These are phyloP conservation scores for Pseudogymnoascus sp. DNA, from an alignment of 2,329 filamentous ascomycete species.

Conservation along the genomic window DNA sequence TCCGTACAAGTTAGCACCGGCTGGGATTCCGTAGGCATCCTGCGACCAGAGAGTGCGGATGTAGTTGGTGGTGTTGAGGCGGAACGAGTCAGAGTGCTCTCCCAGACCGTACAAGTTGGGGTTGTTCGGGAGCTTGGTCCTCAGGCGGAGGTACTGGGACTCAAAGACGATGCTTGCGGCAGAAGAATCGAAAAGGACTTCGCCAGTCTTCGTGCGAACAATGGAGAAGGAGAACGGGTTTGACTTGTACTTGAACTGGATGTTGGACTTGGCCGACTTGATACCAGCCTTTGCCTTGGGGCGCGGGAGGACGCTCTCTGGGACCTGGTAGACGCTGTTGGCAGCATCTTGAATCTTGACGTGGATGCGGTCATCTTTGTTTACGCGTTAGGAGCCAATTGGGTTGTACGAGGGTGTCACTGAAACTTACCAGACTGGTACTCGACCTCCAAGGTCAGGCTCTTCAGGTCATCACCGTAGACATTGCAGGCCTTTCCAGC, in stretches of 20 bases:
- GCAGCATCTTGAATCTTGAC: conserved; percentile 56
- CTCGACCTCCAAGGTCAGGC: conserved; percentile 52
- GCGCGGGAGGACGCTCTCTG: conserved; percentile 49
- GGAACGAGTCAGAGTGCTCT: conserved; percentile 55
- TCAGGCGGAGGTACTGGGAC: conserved; percentile 56
- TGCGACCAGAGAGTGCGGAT: conserved; percentile 56
- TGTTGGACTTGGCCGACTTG: conserved; percentile 32
- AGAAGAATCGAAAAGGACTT: conserved; percentile 55
- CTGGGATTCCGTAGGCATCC: conserved; percentile 51
- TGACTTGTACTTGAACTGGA: conserved; percentile 46
- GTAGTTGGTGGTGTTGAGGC: conserved; percentile 52
- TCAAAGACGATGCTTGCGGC: conserved; percentile 54
- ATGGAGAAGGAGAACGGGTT: conserved; percentile 58
- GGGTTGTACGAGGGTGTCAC: neutral
- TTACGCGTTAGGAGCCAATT: conserved; percentile 1
- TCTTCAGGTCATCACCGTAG: conserved; percentile 51
- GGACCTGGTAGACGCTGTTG: conserved; percentile 56
- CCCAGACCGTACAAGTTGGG: conserved; percentile 61
- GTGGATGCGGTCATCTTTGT: conserved; percentile 51
- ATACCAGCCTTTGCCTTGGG: conserved; percentile 34
- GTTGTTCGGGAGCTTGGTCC: conserved; percentile 50
- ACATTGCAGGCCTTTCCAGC: conserved; percentile 54
- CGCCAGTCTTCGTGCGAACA: conserved; percentile 39
- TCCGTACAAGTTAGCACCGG: conserved; percentile 54
- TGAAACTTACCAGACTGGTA: conserved; percentile 49